Conservation (phyloP, 2,329 filamentous ascomycete genomes). For the Alternaria sp. region DNA sequence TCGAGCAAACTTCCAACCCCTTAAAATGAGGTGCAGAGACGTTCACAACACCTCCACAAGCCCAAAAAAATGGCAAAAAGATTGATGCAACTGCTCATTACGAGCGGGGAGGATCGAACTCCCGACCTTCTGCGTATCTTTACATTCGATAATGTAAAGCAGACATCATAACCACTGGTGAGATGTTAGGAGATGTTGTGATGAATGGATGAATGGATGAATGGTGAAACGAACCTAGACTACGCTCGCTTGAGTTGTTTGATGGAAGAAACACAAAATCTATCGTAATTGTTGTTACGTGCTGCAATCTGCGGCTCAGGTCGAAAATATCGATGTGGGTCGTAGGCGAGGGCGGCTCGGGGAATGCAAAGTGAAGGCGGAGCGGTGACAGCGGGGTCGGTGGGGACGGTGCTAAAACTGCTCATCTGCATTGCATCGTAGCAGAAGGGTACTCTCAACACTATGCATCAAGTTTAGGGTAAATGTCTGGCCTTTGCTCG, state of each 20-base stretch:
- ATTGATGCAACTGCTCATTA: conserved; percentile 29
- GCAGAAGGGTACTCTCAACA: neutral
- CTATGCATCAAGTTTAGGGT: no score
- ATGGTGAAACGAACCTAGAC: conserved; percentile 17
- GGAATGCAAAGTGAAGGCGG: neutral
- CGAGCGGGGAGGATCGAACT: conserved; percentile 50
- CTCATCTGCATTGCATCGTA: neutral
- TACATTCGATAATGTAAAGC: conserved; percentile 46
- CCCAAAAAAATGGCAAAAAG: conserved; percentile 22
- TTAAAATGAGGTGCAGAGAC: neutral
- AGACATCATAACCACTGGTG: conserved; percentile 49
- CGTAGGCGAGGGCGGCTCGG: neutral
- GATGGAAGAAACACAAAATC: neutral
- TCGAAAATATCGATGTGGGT: neutral
- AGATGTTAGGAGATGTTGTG: no score
- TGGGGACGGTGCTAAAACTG: neutral
- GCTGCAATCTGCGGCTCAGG: neutral
- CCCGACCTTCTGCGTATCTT: conserved; percentile 48
- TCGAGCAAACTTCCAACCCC: neutral
- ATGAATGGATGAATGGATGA: no score
- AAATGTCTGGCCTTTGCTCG: no score
- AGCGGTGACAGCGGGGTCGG: neutral
- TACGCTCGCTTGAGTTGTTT: conserved; percentile 20
- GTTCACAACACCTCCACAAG: neutral
- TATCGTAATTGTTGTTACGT: rapidly evolving